These are phyloP conservation scores for Berberis vulgaris DNA, from an alignment of 164 flowering plant species.

Conservation along the genomic window DNA sequence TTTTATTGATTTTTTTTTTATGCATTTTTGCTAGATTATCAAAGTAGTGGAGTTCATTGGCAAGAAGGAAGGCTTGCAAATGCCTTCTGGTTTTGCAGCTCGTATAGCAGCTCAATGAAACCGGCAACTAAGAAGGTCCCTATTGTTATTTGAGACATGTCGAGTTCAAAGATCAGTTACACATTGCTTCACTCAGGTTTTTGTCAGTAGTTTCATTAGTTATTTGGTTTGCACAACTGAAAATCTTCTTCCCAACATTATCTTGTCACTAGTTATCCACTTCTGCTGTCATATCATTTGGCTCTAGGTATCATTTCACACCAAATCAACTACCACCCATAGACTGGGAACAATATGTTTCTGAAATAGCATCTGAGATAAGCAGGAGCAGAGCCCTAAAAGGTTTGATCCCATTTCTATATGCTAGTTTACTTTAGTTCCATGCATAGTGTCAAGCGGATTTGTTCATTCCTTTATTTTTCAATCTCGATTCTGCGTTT, in stretches of 20 bases:
- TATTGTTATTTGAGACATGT: constrained; percentile 80
- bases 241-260: too few relatives aligned
- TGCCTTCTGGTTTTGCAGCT: constrained; percentile 72
- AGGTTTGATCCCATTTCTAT: constrained; percentile 31
- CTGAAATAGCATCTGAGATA: constrained; percentile 87
- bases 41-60: constrained; percentile 78
- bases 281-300: constrained; percentile 6
- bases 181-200: neutral
- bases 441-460: too few relatives aligned
- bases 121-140: constrained; percentile 81
- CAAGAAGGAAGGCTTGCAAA: constrained; percentile 81
- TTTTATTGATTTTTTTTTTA: neutral
- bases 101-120: constrained; percentile 82
- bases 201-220: too few relatives aligned
- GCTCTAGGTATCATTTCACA: constrained; percentile 76
- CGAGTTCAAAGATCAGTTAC: constrained; percentile 55
- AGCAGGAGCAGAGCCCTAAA: constrained; percentile 99
- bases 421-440: neutral
- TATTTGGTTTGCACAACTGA: too few relatives aligned
- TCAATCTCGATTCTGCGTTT: neutral
- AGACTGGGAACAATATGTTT: constrained; percentile 97
- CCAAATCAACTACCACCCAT: constrained; percentile 76
- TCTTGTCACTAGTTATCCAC: neutral
- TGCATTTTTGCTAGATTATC: constrained; percentile 42
- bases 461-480: too few relatives aligned